Conservation (phyloP, 1,139 yeast species). For the Candida buenavistaensis region DNA sequence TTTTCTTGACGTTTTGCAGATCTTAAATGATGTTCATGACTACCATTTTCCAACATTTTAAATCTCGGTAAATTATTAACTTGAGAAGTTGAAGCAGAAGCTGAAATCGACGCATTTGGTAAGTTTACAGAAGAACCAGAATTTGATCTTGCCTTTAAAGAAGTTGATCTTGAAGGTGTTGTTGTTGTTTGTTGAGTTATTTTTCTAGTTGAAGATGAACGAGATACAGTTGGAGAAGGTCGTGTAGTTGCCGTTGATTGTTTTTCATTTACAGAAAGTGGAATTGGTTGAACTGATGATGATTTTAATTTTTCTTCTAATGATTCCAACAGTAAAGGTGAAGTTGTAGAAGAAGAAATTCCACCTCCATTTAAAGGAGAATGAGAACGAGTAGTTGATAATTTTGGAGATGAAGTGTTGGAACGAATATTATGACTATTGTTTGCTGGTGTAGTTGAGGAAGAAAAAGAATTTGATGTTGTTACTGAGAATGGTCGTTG, state of each 20-base stretch:
- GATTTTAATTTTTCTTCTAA: constrained; percentile 13
- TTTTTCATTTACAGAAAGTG: constrained; percentile 6
- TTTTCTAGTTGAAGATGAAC: constrained; percentile 12
- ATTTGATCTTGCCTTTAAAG: constrained; percentile 7
- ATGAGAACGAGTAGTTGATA: constrained; percentile 14
- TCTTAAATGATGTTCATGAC: constrained; percentile 76
- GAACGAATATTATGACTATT: constrained; percentile 3
- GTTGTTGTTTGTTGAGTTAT: too few relatives aligned
- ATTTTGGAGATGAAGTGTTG: constrained; percentile 17
- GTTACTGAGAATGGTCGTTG: too few relatives aligned
- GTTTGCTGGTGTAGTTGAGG: constrained; percentile 9
- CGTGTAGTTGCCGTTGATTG: constrained; percentile 4
- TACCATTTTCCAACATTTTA: constrained; percentile 58
- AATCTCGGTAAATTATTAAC: constrained; percentile 42
- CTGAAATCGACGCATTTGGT: too few relatives aligned
- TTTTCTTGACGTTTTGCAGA: constrained; percentile 87
- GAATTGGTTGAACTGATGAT: constrained; percentile 3
- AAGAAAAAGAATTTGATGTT: too few relatives aligned
- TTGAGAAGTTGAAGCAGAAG: constrained; percentile 1
- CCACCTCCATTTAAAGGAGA: constrained; percentile 15
- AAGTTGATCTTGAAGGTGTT: constrained; percentile 10
- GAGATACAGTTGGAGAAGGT: constrained; percentile 13
- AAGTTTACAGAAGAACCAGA: constrained; percentile 6
- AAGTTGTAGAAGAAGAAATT: constrained; percentile 14
- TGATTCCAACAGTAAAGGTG: constrained; percentile 17